Evolutionary conservation across 768 basidiomycete genomes (phyloP).

Genomic region (Amanita subjunquillea): DNA sequence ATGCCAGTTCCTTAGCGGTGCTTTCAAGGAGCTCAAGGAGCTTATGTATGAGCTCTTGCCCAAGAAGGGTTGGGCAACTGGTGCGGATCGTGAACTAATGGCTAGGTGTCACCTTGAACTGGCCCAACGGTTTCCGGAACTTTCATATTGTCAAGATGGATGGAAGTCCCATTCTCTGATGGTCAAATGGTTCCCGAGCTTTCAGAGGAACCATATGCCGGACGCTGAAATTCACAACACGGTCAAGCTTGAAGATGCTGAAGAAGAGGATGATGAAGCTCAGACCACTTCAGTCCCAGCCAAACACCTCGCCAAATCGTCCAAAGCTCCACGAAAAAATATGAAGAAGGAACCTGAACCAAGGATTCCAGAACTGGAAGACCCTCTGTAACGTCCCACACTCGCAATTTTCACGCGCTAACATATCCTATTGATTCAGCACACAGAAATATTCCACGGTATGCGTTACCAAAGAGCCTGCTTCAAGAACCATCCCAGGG

Average conservation of each 20-base stretch:
- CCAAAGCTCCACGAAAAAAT: not conserved
- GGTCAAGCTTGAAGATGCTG: not conserved
- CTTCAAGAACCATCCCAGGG: not conserved
- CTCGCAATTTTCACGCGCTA: not conserved
- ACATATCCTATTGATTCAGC: too few species aligned
- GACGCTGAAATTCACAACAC: not conserved
- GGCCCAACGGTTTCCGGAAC: not conserved
- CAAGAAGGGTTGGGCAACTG: not conserved
- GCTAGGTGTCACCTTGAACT: not conserved
- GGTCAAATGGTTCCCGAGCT: not conserved
- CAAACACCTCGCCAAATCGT: not conserved
- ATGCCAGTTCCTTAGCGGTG: not conserved
- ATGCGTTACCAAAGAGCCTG: too few species aligned
- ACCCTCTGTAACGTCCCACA: not conserved
- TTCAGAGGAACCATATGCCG: not conserved
- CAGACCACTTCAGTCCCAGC: not conserved
- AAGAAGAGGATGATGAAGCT: not conserved
- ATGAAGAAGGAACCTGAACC: not conserved
- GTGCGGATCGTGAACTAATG: not conserved
- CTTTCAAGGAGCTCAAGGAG: slow-evolving; percentile 1
- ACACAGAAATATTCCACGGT: too few species aligned
- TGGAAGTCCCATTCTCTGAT: not conserved
- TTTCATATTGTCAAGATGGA: not conserved
- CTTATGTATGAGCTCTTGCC: not conserved
- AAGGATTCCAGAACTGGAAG: not conserved